These are phyloP conservation scores for Fusarium albosuccineum DNA, from an alignment of 2,329 filamentous ascomycete genomes.

Conservation along the genomic window DNA sequence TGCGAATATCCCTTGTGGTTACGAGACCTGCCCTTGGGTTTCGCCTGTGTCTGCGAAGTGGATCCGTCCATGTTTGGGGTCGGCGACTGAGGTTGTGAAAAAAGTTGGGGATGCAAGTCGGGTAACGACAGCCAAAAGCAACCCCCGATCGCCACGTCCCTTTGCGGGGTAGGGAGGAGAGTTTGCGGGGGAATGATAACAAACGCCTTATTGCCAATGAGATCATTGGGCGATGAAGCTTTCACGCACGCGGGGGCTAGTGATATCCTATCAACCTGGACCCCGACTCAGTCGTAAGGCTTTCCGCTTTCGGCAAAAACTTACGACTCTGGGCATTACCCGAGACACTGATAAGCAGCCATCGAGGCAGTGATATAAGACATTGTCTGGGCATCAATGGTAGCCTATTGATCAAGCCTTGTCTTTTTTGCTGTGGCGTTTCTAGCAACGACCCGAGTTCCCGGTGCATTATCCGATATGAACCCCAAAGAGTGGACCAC, in stretches of 20 bases:
- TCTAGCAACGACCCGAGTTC: background rate
- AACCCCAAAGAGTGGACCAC: conserved; percentile 1
- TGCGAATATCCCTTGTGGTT: conserved; percentile 5
- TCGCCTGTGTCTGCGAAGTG: background rate
- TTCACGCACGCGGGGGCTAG: too few relatives aligned
- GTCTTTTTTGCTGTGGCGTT: background rate
- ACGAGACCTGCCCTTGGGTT: background rate
- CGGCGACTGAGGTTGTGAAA: too few relatives aligned
- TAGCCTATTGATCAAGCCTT: background rate
- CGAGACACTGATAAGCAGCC: too few relatives aligned
- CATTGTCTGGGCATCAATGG: too few relatives aligned
- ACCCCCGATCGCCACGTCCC: too few relatives aligned
- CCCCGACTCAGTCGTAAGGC: background rate
- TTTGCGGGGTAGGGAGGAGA: too few relatives aligned
- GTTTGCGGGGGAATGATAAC: too few relatives aligned
- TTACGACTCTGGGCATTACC: background rate
- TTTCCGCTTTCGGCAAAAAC: background rate
- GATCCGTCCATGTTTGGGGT: conserved; percentile 1
- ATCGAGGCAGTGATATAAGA: too few relatives aligned
- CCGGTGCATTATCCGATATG: background rate
- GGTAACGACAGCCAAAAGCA: too few relatives aligned
- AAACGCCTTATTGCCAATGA: too few relatives aligned
- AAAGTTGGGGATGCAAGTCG: too few relatives aligned
- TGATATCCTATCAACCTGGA: background rate
- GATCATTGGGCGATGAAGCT: too few relatives aligned